A percentile compares a stretch with the other conserved stretches of the same genome.
Conservation (phyloP, 306 rosid genomes). For the Begonia peltatifolia region DNA sequence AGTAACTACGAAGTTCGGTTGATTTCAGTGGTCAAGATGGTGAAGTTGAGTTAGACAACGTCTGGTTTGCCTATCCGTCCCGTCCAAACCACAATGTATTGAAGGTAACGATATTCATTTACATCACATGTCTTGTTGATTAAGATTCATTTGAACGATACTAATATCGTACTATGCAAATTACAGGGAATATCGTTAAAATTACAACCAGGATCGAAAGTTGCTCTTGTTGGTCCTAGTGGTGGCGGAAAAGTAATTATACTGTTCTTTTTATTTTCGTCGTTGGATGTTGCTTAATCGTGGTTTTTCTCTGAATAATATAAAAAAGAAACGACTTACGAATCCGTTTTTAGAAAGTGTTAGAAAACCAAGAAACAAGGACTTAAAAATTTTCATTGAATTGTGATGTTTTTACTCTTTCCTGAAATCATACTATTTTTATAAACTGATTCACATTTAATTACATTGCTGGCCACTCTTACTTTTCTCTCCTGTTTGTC, state of each 20-base stretch:
- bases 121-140: not conserved
- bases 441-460: too few species aligned
- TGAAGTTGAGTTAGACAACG: conserved; percentile 65
- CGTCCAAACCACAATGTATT: conserved; percentile 64
- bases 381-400: too few species aligned
- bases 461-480: too few species aligned
- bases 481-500: too few species aligned
- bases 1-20: not conserved
- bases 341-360: too few species aligned
- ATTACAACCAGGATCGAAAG: conserved; percentile 59
- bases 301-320: too few species aligned
- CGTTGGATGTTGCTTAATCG: too few species aligned
- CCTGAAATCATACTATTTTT: too few species aligned
- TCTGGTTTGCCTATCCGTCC: conserved; percentile 82
- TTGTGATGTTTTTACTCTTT: too few species aligned
- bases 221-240: conserved; percentile 88
- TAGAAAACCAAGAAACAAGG: too few species aligned
- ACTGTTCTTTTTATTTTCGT: too few species aligned
- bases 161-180: conserved; percentile 2
- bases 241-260: conserved; percentile 73
- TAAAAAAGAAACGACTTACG: too few species aligned
- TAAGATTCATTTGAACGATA: not conserved
- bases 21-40: conserved; percentile 53
- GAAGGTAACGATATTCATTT: conserved; percentile 26
- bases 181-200: conserved; percentile 62